These are phyloP conservation scores for Asclepias syriaca DNA, from an alignment of 257 asterid species.

Conservation along the genomic window DNA sequence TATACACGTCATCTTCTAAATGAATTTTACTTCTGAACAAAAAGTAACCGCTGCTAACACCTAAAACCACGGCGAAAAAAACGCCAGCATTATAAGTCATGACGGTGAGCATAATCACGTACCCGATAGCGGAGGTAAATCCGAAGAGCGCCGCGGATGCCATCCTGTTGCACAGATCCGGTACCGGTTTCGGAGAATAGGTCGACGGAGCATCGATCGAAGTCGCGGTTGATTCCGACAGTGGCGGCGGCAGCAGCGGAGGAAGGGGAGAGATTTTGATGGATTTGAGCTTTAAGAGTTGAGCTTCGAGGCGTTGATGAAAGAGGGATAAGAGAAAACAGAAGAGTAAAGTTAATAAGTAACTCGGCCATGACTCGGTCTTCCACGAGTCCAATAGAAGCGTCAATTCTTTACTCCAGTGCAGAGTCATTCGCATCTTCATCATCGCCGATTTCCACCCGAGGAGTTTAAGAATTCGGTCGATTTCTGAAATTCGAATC, in stretches of 20 bases:
- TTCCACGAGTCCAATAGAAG: constrained; percentile 31
- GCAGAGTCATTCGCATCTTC: constrained; percentile 37
- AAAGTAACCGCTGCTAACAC: constrained; percentile 25
- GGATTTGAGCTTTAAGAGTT: constrained; percentile 19
- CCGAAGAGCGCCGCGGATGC: constrained; percentile 25
- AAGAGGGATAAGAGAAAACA: constrained; percentile 30
- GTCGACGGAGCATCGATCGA: constrained; percentile 4
- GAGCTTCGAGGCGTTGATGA: constrained; percentile 30
- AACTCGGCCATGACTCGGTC: constrained; percentile 30
- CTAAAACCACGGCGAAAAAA: constrained; percentile 24
- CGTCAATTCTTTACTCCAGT: constrained; percentile 31
- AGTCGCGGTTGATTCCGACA: not conserved
- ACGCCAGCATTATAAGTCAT: constrained; percentile 34
- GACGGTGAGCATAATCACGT: constrained; percentile 29
- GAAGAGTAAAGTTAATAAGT: constrained; percentile 25
- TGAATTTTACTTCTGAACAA: constrained; percentile 20
- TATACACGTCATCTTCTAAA: constrained; percentile 1
- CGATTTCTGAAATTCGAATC: too few species aligned
- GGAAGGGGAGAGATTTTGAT: not conserved
- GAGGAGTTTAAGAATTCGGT: too few species aligned
- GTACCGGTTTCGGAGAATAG: not conserved
- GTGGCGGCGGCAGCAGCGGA: not conserved
- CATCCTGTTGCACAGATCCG: constrained; percentile 10
- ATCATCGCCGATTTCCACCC: constrained; percentile 8
- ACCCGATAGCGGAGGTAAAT: constrained; percentile 28